Percentiles rank a stretch among this genome's conserved stretches.
These are phyloP conservation scores for Heteromeles arbutifolia DNA, from an alignment of 306 rosid genomes.

Conservation along the genomic window DNA sequence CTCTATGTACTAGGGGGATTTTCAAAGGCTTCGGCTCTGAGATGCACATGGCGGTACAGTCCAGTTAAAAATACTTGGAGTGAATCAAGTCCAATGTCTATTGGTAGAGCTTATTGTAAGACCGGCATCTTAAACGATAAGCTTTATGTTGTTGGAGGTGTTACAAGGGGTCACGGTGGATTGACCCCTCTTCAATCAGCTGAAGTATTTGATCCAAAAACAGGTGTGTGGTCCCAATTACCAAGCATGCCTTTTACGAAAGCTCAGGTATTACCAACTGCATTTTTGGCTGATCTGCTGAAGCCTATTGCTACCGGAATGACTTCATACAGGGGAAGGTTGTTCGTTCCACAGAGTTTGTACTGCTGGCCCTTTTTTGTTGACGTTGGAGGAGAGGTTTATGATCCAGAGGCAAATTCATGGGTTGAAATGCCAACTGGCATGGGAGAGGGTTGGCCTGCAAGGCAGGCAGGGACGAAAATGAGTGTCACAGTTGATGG, in stretches of 20 bases:
- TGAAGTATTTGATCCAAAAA: slow-evolving; percentile 77
- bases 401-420: slow-evolving; percentile 72
- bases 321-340: slow-evolving; percentile 78
- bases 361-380: slow-evolving; percentile 93
- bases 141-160: slow-evolving; percentile 94
- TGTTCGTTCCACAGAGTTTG: slow-evolving; percentile 84
- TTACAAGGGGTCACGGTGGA: slow-evolving; percentile 78
- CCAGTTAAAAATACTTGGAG: slow-evolving; percentile 62
- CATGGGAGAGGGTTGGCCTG: slow-evolving; percentile 99
- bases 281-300: slow-evolving; percentile 74
- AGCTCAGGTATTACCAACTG: slow-evolving; percentile 74
- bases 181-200: slow-evolving; percentile 84
- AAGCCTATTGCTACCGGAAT: slow-evolving; percentile 96
- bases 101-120: slow-evolving; percentile 82
- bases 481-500: slow-evolving; percentile 77
- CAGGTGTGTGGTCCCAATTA: slow-evolving; percentile 58
- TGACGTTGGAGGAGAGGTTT: slow-evolving; percentile 91
- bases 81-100: slow-evolving; percentile 67
- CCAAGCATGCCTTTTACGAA: slow-evolving; percentile 87
- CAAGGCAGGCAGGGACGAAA: slow-evolving; percentile 83
- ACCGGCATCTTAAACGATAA: slow-evolving; percentile 70
- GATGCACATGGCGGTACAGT: slow-evolving; percentile 66
- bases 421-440: slow-evolving; percentile 92
- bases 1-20: slow-evolving; percentile 93
- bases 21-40: slow-evolving; percentile 74